Base-by-base conservation (phyloP, 495 filamentous ascomycete species). In the Aspergillus ostianus region DNA sequence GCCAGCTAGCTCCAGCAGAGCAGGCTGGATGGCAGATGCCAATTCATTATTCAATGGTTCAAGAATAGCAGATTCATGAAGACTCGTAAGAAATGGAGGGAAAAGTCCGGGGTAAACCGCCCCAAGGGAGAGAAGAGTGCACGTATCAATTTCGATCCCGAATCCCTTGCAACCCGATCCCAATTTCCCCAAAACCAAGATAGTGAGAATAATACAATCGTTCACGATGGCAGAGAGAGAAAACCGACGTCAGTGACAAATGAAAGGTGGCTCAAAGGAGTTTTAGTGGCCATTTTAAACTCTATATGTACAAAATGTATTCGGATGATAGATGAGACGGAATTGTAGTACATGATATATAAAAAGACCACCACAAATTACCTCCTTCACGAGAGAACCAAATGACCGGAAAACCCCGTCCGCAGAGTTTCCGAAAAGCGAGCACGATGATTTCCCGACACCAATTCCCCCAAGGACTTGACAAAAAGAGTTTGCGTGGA, bases 231-330 rank as follows among this genome's bases (percentile, higher is more conserved):
- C 10, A 47, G 30, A 56, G 3, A 12, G 57, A 15, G 41, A 32
- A 57, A 20, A 32, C 19, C 21, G 29, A n/a, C 26, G 20, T 23
- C 32, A 30, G 4, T 26, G 26, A n/a, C 21, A 27, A 29, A 52
- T 8, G n/a, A 52, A 52, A 21, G 20, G 36, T 47, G 56, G 61
- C 32, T 50, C 19, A 47, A 47, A 36, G 53, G 46, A 48, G 47
- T 62, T 65, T 57, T 51, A 68, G 65, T 68, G 65, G 65, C 64
- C 65, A 65, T 65, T 68, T 68, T 77, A 74, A 68, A 73, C 70
- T 77, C 74, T 77, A 77, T 77, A 77, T 77, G 74, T 77, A 77
- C 74, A 77, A 41, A 41, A 60, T 68, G 65, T 69, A 69, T 65
- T 69, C 48, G 61, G 30, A 48, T 62, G 64, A 58, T 65, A 61